Evolutionary conservation across 257 asterid genomes (phyloP), one percentile per base, ranked within the genome.

Genomic region (Haberlea rhodopensis): DNA sequence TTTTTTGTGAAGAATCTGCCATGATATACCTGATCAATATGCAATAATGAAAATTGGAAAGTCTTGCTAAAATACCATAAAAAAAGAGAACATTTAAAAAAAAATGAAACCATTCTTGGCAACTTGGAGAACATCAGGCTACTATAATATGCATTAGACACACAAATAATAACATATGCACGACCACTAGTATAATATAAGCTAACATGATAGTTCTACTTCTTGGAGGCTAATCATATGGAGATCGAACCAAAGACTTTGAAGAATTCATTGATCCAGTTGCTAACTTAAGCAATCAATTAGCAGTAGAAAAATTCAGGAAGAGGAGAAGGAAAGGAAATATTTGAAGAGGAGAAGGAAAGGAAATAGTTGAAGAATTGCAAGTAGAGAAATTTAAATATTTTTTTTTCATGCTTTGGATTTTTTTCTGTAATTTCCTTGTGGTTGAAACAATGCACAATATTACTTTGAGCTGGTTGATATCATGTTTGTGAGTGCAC

Each of bases 241-340:
- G 78, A 73, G 18, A 26, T 75, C 56, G 74, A 77, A 23, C 71
- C 79, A 24, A 65, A 60, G 55, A 59, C 65, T 66, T 66, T 87
- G 81, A 84, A 82, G 81, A 66, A 67, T 32, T 80, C 77, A 32
- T 62, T 87, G 80, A 57, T 64, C 34, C 68, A 77, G 71, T 73
- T 80, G 59, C 19, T 80, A 27, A 68, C 57, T 49, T 71, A 70
- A 77, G 31, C 27, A 22, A 26, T 53, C 22, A 5, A 34, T 16
- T n/a, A n/a, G n/a, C n/a, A n/a, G n/a, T 10, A 18, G n/a, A 21
- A 11, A 53, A 26, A 48, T 57, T 20, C 63, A 52, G 28, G 71
- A 69, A 32, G 24, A n/a, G n/a, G n/a, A n/a, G n/a, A n/a, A n/a
- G 27, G 32, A 60, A 3, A 5, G 53, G 48, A 60, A 32, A 22